A percentile compares a stretch with the other conserved stretches of the same genome.
Conservation (phyloP, 441 rosid genomes). For the Rhodomyrtus psidioides region DNA sequence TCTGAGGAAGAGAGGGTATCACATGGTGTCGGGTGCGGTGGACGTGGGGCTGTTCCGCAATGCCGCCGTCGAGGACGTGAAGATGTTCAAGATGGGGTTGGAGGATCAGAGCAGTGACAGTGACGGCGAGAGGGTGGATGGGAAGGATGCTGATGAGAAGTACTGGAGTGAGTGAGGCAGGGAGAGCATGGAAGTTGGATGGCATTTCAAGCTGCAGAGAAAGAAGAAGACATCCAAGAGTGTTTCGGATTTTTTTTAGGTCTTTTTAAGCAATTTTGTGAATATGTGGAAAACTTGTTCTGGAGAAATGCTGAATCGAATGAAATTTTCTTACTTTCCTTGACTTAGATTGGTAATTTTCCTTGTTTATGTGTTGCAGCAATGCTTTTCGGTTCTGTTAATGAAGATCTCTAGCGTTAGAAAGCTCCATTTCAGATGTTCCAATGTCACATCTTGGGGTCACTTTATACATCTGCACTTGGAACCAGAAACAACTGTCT, state of each 20-base stretch:
- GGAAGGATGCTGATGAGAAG: conserved; percentile 49
- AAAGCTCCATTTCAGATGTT: not conserved
- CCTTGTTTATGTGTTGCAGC: not conserved
- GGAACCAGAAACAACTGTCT: not conserved
- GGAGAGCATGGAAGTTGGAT: not conserved
- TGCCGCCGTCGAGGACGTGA: conserved; percentile 73
- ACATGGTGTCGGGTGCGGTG: conserved; percentile 69
- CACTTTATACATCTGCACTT: not conserved
- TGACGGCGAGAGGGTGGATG: conserved; percentile 19
- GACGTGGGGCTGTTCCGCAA: conserved; percentile 66
- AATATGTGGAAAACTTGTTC: not conserved
- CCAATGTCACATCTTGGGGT: not conserved
- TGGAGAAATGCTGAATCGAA: not conserved
- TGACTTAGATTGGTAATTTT: not conserved
- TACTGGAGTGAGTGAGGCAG: conserved; percentile 62
- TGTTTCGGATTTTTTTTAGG: not conserved
- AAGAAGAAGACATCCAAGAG: not conserved
- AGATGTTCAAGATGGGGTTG: conserved; percentile 57
- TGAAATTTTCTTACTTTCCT: not conserved
- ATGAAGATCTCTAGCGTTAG: not conserved
- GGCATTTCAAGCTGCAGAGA: not conserved
- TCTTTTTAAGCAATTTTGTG: not conserved
- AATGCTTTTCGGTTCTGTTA: too few species aligned
- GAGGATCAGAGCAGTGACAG: conserved; percentile 23
- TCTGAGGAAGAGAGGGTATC: conserved; percentile 56